Conservation (phyloP, 495 filamentous ascomycete species). For the Lichina pygmaea region DNA sequence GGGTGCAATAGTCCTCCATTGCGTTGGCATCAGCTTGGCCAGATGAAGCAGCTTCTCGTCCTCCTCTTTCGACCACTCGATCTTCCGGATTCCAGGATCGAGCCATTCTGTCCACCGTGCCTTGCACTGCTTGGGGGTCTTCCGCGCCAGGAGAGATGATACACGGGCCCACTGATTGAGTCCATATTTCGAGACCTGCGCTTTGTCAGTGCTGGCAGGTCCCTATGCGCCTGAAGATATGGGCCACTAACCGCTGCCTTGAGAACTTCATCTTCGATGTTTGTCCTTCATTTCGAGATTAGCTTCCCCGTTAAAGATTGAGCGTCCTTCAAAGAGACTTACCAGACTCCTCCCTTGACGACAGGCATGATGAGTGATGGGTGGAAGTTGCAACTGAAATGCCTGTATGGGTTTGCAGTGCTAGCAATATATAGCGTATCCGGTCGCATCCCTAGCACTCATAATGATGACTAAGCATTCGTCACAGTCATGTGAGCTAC, state of each 20-base stretch:
- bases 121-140: slow-evolving; percentile 97
- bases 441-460: too few species aligned
- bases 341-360: slow-evolving; percentile 94
- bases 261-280: slow-evolving; percentile 83
- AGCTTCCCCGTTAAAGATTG: slow-evolving; percentile 6
- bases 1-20: slow-evolving; percentile 95
- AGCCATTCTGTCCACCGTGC: slow-evolving; percentile 97
- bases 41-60: slow-evolving; percentile 91
- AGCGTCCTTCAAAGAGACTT: slow-evolving; percentile 21
- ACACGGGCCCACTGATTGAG: slow-evolving; percentile 98
- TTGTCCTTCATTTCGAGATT: slow-evolving; percentile 20
- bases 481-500: too few species aligned
- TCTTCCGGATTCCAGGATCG: slow-evolving; percentile 88
- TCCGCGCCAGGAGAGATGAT: slow-evolving; percentile 85
- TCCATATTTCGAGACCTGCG: slow-evolving; percentile 60
- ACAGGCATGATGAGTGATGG: slow-evolving; percentile 42
- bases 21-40: slow-evolving; percentile 95
- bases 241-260: slow-evolving; percentile 31
- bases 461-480: too few species aligned
- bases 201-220: slow-evolving; percentile 9
- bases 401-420: too few species aligned
- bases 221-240: slow-evolving; percentile 4
- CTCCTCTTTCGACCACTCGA: slow-evolving; percentile 96
- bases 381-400: too few species aligned
- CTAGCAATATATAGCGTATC: too few species aligned